Base-by-base conservation (phyloP, 495 filamentous ascomycete species). In the Neurospora tetrasperma region DNA sequence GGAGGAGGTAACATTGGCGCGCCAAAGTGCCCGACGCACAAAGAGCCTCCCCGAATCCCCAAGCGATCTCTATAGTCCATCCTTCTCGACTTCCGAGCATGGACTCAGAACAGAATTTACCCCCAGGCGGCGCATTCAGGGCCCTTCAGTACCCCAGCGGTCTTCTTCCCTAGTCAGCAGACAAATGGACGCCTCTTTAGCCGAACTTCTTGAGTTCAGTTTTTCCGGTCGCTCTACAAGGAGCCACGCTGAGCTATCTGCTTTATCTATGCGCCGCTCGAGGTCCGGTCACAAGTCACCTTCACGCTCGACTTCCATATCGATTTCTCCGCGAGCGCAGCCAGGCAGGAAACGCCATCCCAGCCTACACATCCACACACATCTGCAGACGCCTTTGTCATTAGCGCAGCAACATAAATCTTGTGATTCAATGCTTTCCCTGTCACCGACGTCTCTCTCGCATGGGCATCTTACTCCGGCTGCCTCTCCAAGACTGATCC, bases 1-100 rank as follows among this genome's bases (percentile, higher is more conserved):
- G 27, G 81, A 85, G 38, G 83, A 84, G 62, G 69, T 78, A 4
- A 44, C 74, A 59, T 59, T 77, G 59, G 71, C 74, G 42, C 27
- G 73, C 38, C 76, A 70, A 69, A 43, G 59, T 27, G 70, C 72
- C 16, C 81, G 79, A 48, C 81, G 83, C 10, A 78, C 83, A 44
- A 77, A 78, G 10, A 84, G 84, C 72, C 77, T 85, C 10, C 83
- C 84, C 1, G 81, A 82, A 18, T 54, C 81, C 2, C 75, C 80
- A 71, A 72, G 68, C 31, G 69, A 72, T 31, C 74, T 76, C 3
- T 70, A 70, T 10, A 18, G 3, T 35, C 0, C 27, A 6, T 66
- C 54, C 9, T 66, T 66, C 18, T 66, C 27, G 27, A 35, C 6
- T 2, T 66, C 14, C 14, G 27, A 66, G 3, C 54, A 66, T 35